phyloP scores from a whole-genome alignment of 768 basidiomycete genomes.

The Tulasnella sp. region DNA sequence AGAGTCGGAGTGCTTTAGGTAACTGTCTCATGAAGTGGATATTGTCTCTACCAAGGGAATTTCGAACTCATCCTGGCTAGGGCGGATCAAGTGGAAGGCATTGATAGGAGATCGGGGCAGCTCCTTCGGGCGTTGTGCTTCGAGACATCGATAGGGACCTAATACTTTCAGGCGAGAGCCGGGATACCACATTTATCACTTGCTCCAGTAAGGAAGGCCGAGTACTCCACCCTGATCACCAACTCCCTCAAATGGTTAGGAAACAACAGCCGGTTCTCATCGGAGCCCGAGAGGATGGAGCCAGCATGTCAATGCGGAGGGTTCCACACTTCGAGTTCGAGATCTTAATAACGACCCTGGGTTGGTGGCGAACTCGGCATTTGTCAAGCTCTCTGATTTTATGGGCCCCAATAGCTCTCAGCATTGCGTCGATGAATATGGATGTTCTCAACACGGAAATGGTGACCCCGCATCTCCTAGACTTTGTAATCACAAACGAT shows the following conservation, averaged over 20 bases:
- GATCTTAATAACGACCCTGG: background rate
- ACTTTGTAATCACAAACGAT: background rate
- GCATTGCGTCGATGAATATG: background rate
- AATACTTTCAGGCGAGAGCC: background rate
- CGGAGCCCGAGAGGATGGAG: background rate
- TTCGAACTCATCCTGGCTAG: background rate
- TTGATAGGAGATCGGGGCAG: background rate
- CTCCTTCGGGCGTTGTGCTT: background rate
- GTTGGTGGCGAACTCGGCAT: background rate
- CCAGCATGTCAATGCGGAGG: background rate
- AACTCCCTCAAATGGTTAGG: background rate
- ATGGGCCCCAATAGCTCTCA: background rate
- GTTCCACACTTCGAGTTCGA: background rate
- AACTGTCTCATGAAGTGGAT: background rate
- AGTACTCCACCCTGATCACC: background rate
- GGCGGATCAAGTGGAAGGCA: background rate
- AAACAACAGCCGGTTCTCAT: background rate
- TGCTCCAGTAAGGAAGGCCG: background rate
- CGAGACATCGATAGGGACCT: background rate
- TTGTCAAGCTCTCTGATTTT: background rate
- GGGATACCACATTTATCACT: background rate
- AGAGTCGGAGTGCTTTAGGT: too few species aligned
- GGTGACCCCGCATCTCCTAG: background rate
- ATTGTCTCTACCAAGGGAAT: background rate
- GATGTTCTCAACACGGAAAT: background rate